These are phyloP conservation scores for Cyclocybe aegerita DNA, from an alignment of 768 basidiomycete genomes.

Conservation along the genomic window DNA sequence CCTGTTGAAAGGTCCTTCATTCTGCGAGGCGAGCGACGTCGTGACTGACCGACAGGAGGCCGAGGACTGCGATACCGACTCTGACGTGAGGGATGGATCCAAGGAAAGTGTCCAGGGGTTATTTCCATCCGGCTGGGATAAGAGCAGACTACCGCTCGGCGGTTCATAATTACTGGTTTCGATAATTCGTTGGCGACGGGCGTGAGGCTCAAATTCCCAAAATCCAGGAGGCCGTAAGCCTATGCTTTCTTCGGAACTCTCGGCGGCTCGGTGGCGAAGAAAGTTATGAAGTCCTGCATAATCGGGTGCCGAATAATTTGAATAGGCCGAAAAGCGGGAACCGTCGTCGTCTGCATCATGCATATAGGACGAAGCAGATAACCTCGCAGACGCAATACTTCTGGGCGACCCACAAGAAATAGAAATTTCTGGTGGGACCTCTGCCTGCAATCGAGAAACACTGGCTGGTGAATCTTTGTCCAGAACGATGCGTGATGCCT, in stretches of 20 bases:
- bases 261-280: neutral
- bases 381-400: too few species aligned
- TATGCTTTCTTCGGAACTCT: constrained; percentile 6
- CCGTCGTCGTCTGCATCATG: neutral
- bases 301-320: constrained; percentile 6
- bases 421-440: too few species aligned
- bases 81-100: constrained; percentile 17
- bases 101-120: constrained; percentile 30
- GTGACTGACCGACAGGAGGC: constrained; percentile 11
- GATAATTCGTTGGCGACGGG: constrained; percentile 1
- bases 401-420: too few species aligned
- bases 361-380: neutral
- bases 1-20: constrained; percentile 1
- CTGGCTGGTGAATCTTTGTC: neutral
- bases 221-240: neutral
- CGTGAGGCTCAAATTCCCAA: too few species aligned
- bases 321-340: constrained; percentile 1
- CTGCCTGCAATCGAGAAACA: too few species aligned
- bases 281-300: constrained; percentile 6
- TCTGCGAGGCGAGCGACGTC: constrained; percentile 3
- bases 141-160: constrained; percentile 4
- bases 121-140: constrained; percentile 27
- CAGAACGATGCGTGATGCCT: neutral
- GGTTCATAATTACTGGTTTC: neutral
- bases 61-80: constrained; percentile 9